Base-by-base conservation (phyloP, 2,329 filamentous ascomycete genomes). In the Cladosporium sp. region DNA sequence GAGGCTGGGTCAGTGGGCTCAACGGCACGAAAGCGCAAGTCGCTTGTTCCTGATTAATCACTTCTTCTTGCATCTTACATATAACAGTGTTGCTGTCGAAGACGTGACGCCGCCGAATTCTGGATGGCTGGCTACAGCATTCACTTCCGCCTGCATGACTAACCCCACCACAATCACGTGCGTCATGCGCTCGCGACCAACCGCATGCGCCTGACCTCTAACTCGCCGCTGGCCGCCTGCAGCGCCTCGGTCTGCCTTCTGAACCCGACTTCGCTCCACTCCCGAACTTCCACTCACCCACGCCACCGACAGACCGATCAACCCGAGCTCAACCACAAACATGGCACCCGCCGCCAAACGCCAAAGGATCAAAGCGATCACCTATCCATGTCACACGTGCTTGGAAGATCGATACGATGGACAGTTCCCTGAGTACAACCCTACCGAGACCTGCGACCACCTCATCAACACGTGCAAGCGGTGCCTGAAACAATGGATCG, bases 401-500 rank as follows among this genome's bases (percentile, higher is more conserved):
- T 67, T 69, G 49, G 61, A 31, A 18, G 65, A 70, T 50, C 68
- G 67, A 40, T 53, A 50, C 1, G 57, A 64, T 6, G 66, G 40
- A 11, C 44, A 37, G 12, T 80, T 80, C 62, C 76, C 76, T 1
- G 67, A 72, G n/a, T 71, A 72, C 55, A 72, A 75, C 5, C 77
- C 78, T 8, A 78, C 74, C 8, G 50, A 67, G 1, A 68, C 73
- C 10, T 81, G 79, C 67, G 66, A 71, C 7, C 79, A 81, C 66
- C 67, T 73, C 1, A 72, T 72, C 62, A 73, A 77, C 61, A 77
- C 74, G 1, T 81, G 79, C 66, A 71, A 72, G 7, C 58, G 62
- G 1, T 81, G 79, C 62, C 68, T 80, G 16, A 70, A 72, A 56
- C 66, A 67, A 23, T 81, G 78, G 78, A 75, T 80, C 11, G 52